Evolutionary conservation across 1,139 yeast species (phyloP), one percentile per base, ranked within the genome.

Genomic region (Pichia sp.): DNA sequence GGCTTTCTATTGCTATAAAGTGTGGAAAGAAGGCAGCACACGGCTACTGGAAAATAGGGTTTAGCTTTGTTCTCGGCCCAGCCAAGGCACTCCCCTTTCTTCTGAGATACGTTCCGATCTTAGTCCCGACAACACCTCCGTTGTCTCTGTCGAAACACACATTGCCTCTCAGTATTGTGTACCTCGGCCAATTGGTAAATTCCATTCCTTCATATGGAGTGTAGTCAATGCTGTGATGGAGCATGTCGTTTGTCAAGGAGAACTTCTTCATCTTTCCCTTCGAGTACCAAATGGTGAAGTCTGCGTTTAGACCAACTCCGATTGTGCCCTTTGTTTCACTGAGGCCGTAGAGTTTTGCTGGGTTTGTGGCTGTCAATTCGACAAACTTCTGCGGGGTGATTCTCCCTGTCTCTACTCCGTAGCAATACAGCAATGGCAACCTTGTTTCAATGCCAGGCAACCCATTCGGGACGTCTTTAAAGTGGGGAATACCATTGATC

Each of bases 251-350:
- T 8, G 62, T 62, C 42, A 76, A 62, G 1, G 55, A 54, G 41
- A 68, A 67, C 4, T 70, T 65, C 36, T 65, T 56, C 60, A 72
- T 67, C 50, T 68, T 69, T 7, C 74, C 76, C 15, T 75, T 72
- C 11, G 89, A 84, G 69, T 90, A 93, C 70, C 90, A 88, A 8
- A 90, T 75, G 49, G 85, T 81, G 58, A 90, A 78, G 68, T 90
- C 97, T 0, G 96, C 96, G 70, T 90, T 96, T 67, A 77, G 79
- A 0, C 96, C 96, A 38, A 77, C 79, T 47, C 75, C 78, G 51
- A 90, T 75, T 50, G 76, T 75, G 23, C 97, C 97, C 72, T 90
- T 90, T 45, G 72, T 66, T 62, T 86, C 82, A 15, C 78, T 73
- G 52, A 90, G 72, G 0, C 96, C 96, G 29, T 84, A 87, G 69